Conservation (phyloP, 768 basidiomycete genomes). For the Lactarius indigo region DNA sequence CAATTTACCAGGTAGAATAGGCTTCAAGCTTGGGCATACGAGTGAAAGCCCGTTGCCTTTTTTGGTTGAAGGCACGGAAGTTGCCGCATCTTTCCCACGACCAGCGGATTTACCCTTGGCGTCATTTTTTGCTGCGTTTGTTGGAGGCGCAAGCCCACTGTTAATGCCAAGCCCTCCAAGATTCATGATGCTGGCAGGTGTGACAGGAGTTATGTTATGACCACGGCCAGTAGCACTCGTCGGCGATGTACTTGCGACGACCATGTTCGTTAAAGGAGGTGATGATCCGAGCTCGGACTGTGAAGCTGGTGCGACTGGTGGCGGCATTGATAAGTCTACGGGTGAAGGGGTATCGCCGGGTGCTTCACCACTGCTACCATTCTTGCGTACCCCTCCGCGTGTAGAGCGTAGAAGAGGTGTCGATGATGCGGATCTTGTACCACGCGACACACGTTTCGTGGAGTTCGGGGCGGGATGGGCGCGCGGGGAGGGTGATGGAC, state of each 20-base stretch:
- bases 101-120: slow-evolving; percentile 19
- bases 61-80: slow-evolving; percentile 25
- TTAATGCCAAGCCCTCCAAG: slow-evolving; percentile 60
- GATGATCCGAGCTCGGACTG: slow-evolving; percentile 15
- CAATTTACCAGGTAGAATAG: slow-evolving; percentile 64
- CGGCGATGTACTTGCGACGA: slow-evolving; percentile 6
- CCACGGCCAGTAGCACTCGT: slow-evolving; percentile 22
- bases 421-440: slow-evolving; percentile 25
- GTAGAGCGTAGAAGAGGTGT: slow-evolving; percentile 33
- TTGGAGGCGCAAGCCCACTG: slow-evolving; percentile 39
- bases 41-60: slow-evolving; percentile 33
- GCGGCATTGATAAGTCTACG: slow-evolving; percentile 86
- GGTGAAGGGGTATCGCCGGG: slow-evolving; percentile 72
- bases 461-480: slow-evolving; percentile 11
- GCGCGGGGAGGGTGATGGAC: slow-evolving; percentile 20
- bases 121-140: slow-evolving; percentile 25
- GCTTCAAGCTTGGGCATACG: slow-evolving; percentile 59
- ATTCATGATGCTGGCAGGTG: slow-evolving; percentile 92
- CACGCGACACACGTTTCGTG: slow-evolving; percentile 9
- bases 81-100: slow-evolving; percentile 20
- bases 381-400: slow-evolving; percentile 42
- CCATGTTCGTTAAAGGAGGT: slow-evolving; percentile 5
- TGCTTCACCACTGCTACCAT: slow-evolving; percentile 31
- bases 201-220: slow-evolving; percentile 66
- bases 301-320: slow-evolving; percentile 56